phyloP scores from a whole-genome alignment of 768 basidiomycete genomes.

The Mycena chlorophos region DNA sequence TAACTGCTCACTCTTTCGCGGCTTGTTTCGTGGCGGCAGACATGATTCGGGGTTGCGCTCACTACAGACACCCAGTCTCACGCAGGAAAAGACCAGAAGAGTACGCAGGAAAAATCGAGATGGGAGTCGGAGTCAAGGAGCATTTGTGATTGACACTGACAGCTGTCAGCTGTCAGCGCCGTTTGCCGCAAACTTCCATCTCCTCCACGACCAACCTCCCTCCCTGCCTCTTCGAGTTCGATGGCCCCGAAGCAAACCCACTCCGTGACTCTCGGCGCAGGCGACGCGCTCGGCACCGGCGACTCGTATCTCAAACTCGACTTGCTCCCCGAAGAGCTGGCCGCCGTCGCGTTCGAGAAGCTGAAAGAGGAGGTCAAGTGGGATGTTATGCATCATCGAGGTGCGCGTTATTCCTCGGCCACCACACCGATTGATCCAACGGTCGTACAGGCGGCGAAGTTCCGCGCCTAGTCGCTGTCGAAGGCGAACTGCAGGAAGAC shows the following conservation, averaged over 20 bases:
- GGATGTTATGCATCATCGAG: conserved; percentile 74
- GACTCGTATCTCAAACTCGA: conserved; percentile 63
- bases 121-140: too few relatives aligned
- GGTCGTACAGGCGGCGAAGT: conserved; percentile 63
- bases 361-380: conserved; percentile 67
- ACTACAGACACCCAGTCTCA: too few relatives aligned
- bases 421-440: neutral
- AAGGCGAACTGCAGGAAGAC: conserved; percentile 37
- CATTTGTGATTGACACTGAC: too few relatives aligned
- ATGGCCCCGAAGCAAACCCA: conserved; percentile 4
- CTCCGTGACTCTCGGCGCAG: conserved; percentile 13
- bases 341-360: conserved; percentile 55
- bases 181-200: neutral
- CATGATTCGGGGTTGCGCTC: too few relatives aligned
- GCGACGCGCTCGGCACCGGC: conserved; percentile 54
- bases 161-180: too few relatives aligned
- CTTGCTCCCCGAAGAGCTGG: conserved; percentile 58
- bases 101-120: too few relatives aligned
- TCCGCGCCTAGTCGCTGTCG: conserved; percentile 47
- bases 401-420: conserved; percentile 34
- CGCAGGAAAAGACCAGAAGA: too few relatives aligned
- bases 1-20: too few relatives aligned
- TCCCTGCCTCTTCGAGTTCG: too few relatives aligned
- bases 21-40: too few relatives aligned
- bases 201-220: neutral